Evolutionary conservation across 805 yeast species (phyloP), one percentile per base, ranked within the genome.

Genomic region (Barnettozyma populi): DNA sequence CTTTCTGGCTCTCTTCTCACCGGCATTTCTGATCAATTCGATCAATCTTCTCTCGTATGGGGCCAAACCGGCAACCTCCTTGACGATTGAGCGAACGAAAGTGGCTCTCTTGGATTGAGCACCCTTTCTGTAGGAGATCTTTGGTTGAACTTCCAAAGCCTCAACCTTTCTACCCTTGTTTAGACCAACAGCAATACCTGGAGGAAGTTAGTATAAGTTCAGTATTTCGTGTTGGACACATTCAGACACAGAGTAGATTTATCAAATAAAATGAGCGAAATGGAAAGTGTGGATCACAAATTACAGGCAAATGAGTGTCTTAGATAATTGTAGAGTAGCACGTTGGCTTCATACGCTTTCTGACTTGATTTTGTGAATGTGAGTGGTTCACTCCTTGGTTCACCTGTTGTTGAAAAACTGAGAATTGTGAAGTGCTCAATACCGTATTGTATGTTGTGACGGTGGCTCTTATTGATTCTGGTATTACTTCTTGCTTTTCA

Each of bases 1-100:
- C 90, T 94, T 94, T 89, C 94, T 88, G 65, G 99, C 99, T 83
- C 98, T 94, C 95, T 94, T 94, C 81, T 94, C 99, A 84, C 97
- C 96, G 74, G 97, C 90, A 82, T 95, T 94, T 85, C 99, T 94
- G 86, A 94, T 83, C 79, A 94, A 84, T 81, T 94, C 99, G 70
- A 95, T 86, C 74, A 94, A 84, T 81, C 99, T 90, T 84, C 97
- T 90, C 82, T 94, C 99, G 78, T 94, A 94, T 78, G 99, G 99
- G 62, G 99, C 97, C 72, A 94, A 83, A 74, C 99, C 99, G 65
- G 96, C 79, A 67, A 94, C 97, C 80, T 94, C 99, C 73, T 84
- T 84, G 74, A 94, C 95, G 59, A 94, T 78, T 69, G 84, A 80
- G 77, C 99, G 86, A 70, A 95, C 99, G 71, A 94, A 95, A 53